Evolutionary conservation across 306 rosid species (phyloP), one percentile per base, ranked within the genome.

Genomic region (Astragalus glycyphyllos): DNA sequence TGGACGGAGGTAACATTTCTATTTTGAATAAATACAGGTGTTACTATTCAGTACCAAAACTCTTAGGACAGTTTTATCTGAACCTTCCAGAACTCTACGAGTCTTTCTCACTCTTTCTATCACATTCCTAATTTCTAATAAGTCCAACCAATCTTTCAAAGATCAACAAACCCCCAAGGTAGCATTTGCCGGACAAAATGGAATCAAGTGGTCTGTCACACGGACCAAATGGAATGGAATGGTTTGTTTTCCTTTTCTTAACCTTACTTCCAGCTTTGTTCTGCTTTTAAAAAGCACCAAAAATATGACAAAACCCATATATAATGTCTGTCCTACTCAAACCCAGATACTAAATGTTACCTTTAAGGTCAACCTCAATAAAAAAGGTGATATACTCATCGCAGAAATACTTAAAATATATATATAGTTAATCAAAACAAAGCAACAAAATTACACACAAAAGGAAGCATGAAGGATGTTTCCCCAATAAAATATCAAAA

Each of bases 321-420:
- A 50, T 65, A 46, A 65, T 65, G 58, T 47, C 12, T 65, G 44
- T 31, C 42, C 57, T 46, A 48, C 45, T 48, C 58, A 31, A 48
- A 47, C 29, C 45, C 44, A 13, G 29, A 8, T 65, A 65, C n/a
- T 17, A 31, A 46, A 65, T 8, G 45, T 38, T 65, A 12, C 31
- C 71, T 65, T 16, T 29, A 46, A 29, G 71, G 71, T 45, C 26
- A 13, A 56, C 45, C 75, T 57, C 65, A 6, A 5, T 42, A 2
- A 40, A 46, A 42, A 70, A 31, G 14, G 16, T 8, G 6, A 7
- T 2, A n/a, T 42, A 20, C 35, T 7, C 0, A 58, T 58, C 68
- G 58, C 48, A 9, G 23, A 45, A 49, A 67, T 10, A 17, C 13
- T 45, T 6, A 58, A 42, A 29, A 70, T 14, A 45, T 65, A 45